Percentiles rank a stretch among this genome's conserved stretches.
Evolutionary conservation across 2,329 filamentous ascomycete genomes (phyloP).

Genomic region (Cadophora sp.): DNA sequence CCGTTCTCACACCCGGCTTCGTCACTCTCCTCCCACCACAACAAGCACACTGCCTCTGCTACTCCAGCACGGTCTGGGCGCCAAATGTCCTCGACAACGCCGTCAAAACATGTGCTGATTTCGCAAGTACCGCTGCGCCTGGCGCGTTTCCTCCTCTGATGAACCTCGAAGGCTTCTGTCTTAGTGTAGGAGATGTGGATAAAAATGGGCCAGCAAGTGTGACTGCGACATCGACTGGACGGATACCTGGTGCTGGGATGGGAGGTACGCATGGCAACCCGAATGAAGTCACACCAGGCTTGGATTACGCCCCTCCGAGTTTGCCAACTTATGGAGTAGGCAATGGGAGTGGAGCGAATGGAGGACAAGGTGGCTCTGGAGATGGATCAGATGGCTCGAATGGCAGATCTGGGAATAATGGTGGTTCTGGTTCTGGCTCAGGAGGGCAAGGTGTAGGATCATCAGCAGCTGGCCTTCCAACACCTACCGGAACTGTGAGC

Average conservation of each 20-base stretch:
- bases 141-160: slow-evolving; percentile 29
- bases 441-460: neutral
- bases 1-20: slow-evolving; percentile 36
- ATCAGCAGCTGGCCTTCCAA: neutral
- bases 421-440: neutral
- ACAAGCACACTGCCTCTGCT: slow-evolving; percentile 43
- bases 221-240: neutral
- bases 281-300: neutral
- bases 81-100: slow-evolving; percentile 38
- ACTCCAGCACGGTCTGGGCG: slow-evolving; percentile 36
- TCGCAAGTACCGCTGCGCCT: slow-evolving; percentile 30
- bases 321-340: neutral
- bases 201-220: slow-evolving; percentile 4
- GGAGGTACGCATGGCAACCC: neutral
- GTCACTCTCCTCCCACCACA: slow-evolving; percentile 31
- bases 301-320: slow-evolving; percentile 13
- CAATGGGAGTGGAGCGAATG: neutral
- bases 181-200: slow-evolving; percentile 33
- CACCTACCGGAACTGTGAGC: neutral
- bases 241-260: neutral
- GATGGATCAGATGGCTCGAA: neutral
- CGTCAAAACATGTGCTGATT: slow-evolving; percentile 35
- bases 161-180: slow-evolving; percentile 37
- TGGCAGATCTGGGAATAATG: neutral
- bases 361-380: slow-evolving; percentile 1